Evolutionary conservation across 495 filamentous ascomycete genomes (phyloP), one percentile per base, ranked within the genome.

Genomic region (Penicillium daleae): DNA sequence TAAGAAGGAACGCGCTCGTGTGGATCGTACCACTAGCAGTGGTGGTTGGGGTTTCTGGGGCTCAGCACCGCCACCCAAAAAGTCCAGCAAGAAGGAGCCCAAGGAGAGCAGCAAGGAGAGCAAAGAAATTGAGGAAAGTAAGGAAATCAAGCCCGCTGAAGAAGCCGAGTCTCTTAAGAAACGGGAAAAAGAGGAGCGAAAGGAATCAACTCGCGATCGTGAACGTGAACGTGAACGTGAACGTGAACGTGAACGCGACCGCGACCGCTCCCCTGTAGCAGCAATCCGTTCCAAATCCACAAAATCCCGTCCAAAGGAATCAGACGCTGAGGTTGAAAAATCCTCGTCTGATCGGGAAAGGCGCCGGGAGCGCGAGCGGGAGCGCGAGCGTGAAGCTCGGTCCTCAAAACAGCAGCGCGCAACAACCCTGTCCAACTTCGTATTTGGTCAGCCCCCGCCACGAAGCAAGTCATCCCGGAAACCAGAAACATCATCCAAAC

Each of bases 41-140:
- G 71, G 78, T 7, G 83, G 83, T 22, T 89, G 87, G 86, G 85
- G 83, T 26, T 83, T 86, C 73, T 87, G 83, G 82, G 82, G 78
- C 50, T 75, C 81, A 6, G 74, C 81, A 17, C 73, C 85, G 17
- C 74, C 81, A 12, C 74, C 82, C n/a, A 79, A 79, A 60, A 84
- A 80, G 64, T 68, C 80, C 15, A 68, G 66, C 22, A 80, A 82
- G 67, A 81, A 79, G 63, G 77, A 81, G 33, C 60, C 58, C 32
- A 74, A 78, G 37, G 70, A 71, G 51, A 51, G 61, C n/a, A 51
- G 61, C n/a, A 66, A 70, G n/a, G 49, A 65, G 17, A 42, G 57
- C 50, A 71, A 74, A 46, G 68, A 77, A 8, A 9, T 46, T 0
- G 79, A 78, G 59, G 73, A 78, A 19, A 46, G 49, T 4, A 75